Evolutionary conservation across 176 grass and related monocot genomes (phyloP).

Genomic region (Aegilops speltoides): DNA sequence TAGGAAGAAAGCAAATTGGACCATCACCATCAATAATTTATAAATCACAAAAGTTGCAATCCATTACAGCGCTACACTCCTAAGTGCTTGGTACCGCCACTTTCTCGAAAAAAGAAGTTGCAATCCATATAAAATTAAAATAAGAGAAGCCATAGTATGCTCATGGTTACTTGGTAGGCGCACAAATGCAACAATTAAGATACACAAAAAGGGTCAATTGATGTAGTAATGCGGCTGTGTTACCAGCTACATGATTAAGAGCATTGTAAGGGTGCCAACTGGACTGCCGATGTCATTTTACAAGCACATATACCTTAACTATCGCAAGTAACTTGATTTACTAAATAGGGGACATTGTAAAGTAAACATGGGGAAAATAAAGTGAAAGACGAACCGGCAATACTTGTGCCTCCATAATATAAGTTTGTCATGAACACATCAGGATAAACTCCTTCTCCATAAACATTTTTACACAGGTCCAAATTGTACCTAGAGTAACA

Average conservation of each 20-base stretch:
- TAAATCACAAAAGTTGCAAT: not conserved
- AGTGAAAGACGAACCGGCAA: constrained; percentile 53
- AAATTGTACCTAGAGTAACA: constrained; percentile 70
- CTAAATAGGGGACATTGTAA: not conserved
- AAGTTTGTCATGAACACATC: constrained; percentile 90
- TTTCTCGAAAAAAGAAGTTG: not conserved
- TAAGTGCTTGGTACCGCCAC: not conserved
- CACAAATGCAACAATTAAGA: not conserved
- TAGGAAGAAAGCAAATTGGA: not conserved
- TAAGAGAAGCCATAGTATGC: not conserved
- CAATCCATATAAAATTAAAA: not conserved
- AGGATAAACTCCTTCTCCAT: constrained; percentile 87
- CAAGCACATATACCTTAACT: not conserved
- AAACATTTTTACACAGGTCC: constrained; percentile 92
- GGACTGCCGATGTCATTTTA: not conserved
- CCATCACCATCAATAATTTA: not conserved
- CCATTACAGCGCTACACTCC: not conserved
- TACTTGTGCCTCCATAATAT: constrained; percentile 84
- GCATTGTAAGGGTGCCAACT: not conserved
- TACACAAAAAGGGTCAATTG: not conserved
- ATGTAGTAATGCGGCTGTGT: not conserved
- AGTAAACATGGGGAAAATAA: not conserved
- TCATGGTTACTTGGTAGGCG: not conserved
- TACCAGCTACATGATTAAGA: not conserved
- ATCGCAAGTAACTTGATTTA: not conserved